Conservation (phyloP, 2,329 filamentous ascomycete species). For the Parastagonospora avenae region DNA sequence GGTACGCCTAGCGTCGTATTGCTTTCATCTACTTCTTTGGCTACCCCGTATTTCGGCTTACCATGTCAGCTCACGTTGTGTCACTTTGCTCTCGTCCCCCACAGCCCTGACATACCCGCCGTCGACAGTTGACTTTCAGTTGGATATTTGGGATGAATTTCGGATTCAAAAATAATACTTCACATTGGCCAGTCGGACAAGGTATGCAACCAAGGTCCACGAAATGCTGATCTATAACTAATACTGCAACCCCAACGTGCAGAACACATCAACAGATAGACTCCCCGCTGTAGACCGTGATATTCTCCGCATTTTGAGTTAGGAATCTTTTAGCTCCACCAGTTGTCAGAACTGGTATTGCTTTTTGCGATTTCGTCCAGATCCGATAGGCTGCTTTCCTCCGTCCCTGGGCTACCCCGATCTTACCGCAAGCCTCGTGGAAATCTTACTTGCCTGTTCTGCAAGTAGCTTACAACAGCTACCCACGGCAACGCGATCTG, state of each 20-base stretch:
- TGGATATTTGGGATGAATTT: conserved; percentile 45
- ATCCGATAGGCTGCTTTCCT: conserved; percentile 34
- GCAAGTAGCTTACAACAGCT: conserved; percentile 33
- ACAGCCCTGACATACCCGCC: conserved; percentile 5
- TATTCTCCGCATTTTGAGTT: conserved; percentile 25
- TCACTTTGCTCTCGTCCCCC: conserved; percentile 5
- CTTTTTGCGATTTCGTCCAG: conserved; percentile 27
- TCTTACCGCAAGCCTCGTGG: conserved; percentile 36
- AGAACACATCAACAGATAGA: conserved; percentile 50
- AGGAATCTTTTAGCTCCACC: conserved; percentile 12
- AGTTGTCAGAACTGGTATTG: conserved; percentile 30
- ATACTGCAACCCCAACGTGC: not conserved
- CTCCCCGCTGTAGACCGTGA: not conserved
- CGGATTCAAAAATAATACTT: conserved; percentile 48
- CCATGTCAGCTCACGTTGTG: conserved; percentile 11
- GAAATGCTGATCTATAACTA: conserved; percentile 4
- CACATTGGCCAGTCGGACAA: conserved; percentile 54
- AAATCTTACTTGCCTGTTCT: conserved; percentile 26
- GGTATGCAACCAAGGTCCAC: not conserved
- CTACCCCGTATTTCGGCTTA: conserved; percentile 14
- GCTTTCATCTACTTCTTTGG: conserved; percentile 16
- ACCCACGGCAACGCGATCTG: conserved; percentile 33
- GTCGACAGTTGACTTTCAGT: not conserved
- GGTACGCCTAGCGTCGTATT: conserved; percentile 25
- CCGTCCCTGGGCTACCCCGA: conserved; percentile 24